A percentile compares a stretch with the other conserved stretches of the same genome.
phyloP scores from a whole-genome alignment of 371 early-diverging fungal species.

The Syncephalis plumigaleata region DNA sequence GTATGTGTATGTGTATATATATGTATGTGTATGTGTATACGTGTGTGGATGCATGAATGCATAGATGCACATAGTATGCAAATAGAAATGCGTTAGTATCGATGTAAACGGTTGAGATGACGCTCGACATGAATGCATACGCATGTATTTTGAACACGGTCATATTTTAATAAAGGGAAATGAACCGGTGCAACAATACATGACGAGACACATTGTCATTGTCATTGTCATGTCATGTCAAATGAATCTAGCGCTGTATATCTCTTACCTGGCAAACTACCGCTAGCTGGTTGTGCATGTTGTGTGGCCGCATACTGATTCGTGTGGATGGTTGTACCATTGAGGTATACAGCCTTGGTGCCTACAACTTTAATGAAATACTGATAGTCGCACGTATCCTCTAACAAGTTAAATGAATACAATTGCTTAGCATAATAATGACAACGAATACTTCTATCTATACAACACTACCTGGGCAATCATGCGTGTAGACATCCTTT shows the following conservation, averaged over 20 bases:
- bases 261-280: conserved; percentile 37
- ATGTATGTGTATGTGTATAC: neutral
- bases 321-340: conserved; percentile 43
- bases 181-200: too few relatives aligned
- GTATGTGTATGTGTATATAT: neutral
- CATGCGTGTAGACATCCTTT: too few relatives aligned
- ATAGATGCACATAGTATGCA: neutral
- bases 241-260: neutral
- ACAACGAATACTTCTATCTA: conserved; percentile 7
- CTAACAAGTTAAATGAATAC: too few relatives aligned
- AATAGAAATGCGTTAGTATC: neutral
- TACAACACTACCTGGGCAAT: neutral
- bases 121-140: too few relatives aligned
- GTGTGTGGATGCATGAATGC: neutral
- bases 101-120: neutral
- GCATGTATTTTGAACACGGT: too few relatives aligned
- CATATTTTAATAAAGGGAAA: too few relatives aligned
- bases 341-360: conserved; percentile 52
- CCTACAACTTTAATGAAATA: conserved; percentile 91
- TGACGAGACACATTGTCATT: too few relatives aligned
- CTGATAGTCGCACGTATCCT: conserved; percentile 41
- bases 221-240: neutral
- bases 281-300: conserved; percentile 29
- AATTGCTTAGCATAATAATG: too few relatives aligned
- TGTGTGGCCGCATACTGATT: conserved; percentile 92